Base-by-base conservation (phyloP, 2,329 filamentous ascomycete species). In the Myriosclerotinia duriaeana region DNA sequence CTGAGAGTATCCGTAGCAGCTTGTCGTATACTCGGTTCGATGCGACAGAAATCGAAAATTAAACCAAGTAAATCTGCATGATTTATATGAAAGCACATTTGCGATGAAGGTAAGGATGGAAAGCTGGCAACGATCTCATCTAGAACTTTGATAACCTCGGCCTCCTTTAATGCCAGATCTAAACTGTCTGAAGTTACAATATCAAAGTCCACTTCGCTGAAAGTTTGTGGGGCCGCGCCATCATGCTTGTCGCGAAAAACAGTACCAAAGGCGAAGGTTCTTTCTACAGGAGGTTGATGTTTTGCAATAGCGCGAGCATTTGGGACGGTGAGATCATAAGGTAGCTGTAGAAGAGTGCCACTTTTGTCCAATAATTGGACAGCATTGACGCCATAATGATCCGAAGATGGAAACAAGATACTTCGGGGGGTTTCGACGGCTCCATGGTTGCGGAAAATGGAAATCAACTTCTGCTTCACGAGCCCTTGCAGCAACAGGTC, bases 201-300 rank as follows among this genome's bases (percentile, higher is more conserved):
- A 78, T 99, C 95, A 76, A 98, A 99, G 76, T 98, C 93, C 2
- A 96, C 93, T 76, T 98, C 95, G 12, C 91, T 90, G 76, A 92
- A 90, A 74, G 89, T 90, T 66, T 85, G 84, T 8, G 95, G 95
- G 72, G 96, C 91, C 2, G 92, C 91, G 9, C 92, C 93, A 65
- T 88, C 88, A 59, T 87, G 83, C 55, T 85, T 88, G 70, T 96
- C 91, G 52, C 95, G 87, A 75, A 92, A 98, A 1, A 98, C 93
- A 44, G 85, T 89, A 8, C 93, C 93, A 76, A 99, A 97, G 0
- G 91, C 87, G 77, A 92, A 97, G 0, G 91, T 91, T 71, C 92
- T 90, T 71, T 91, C 86, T 6, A 92, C 79, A 1, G 87, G 82
- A 0, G 87, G 81, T 15, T 84, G 82, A n/a, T 88, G 85, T 69